Base-by-base conservation (phyloP, 2,329 filamentous ascomycete genomes). In the Aureobasidium uvarum region DNA sequence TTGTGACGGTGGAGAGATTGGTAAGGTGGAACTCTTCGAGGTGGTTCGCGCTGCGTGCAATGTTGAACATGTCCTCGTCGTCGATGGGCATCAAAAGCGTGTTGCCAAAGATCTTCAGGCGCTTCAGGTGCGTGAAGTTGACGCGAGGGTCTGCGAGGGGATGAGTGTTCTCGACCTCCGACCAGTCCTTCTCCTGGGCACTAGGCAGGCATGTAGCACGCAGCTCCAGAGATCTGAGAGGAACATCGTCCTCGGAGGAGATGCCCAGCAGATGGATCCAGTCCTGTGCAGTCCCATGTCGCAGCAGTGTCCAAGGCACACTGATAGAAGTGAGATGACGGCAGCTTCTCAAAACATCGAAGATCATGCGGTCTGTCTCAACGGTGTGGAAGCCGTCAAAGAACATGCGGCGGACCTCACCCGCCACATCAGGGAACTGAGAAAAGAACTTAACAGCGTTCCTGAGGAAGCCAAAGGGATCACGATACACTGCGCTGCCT, bases 91-190 rank as follows among this genome's bases (percentile, higher is more conserved):
- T 81, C 72, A 83, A 79, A 48, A 78, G 79, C 7, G 82, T 83
- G 72, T 83, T 80, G 65, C 83, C 83, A 68, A 84, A 83, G 66
- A 85, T 77, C 72, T 84, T 84, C 62, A 85, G 73, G 23, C 81
- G 79, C 64, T 77, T 78, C 50, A 85, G 76, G 38, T 77, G 74
- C 66, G 79, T 74, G 69, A 85, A 84, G 72, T 83, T 77, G 66
- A 83, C 78, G 1, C 71, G 68, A 8, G 71, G 66, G 48, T 80
- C 79, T 55, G 77, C 73, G 18, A 84, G 73, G 11, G 81, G 77
- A 62, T 76, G 72, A 11, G 71, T 56, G 45, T 75, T 72, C 28
- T 78, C 70, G 66, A 83, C 78, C 25, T 80, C 69, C 36, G 76
- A 74, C 67, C 79, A 80, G 16, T 73, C 71, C 2, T 73, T 70